These are phyloP conservation scores for Boletus sp. DNA, from an alignment of 768 basidiomycete genomes.

Conservation along the genomic window DNA sequence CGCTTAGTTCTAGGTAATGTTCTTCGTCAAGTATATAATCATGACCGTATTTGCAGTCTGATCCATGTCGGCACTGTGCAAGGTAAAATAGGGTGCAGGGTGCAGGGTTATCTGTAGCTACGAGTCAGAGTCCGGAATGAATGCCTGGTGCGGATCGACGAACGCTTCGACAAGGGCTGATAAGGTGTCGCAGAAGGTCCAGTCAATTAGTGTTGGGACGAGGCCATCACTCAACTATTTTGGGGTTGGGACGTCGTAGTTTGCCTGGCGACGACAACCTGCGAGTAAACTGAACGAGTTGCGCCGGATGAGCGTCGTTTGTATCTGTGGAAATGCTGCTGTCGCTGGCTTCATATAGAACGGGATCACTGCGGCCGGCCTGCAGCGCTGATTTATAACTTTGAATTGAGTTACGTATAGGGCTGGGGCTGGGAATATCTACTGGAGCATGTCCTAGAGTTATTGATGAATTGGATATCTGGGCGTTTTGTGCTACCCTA, in stretches of 20 bases:
- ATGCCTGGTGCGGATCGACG: constrained; percentile 27
- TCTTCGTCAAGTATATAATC: constrained; percentile 57
- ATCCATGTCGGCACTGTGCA: constrained; percentile 56
- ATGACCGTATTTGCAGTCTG: constrained; percentile 59
- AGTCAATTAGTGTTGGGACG: constrained; percentile 12
- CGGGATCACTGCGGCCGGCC: constrained; percentile 22
- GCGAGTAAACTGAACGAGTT: constrained; percentile 25
- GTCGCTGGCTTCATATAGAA: constrained; percentile 44
- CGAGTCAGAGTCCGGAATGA: not conserved
- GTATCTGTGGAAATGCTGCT: constrained; percentile 47
- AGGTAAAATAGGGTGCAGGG: constrained; percentile 69
- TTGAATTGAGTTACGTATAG: constrained; percentile 27
- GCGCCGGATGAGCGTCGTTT: constrained; percentile 33
- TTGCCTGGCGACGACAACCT: constrained; percentile 34
- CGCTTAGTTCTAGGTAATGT: constrained; percentile 50
- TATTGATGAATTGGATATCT: constrained; percentile 12
- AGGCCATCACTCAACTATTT: constrained; percentile 42
- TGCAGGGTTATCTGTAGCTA: constrained; percentile 49
- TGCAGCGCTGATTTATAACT: constrained; percentile 45
- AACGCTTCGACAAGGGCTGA: constrained; percentile 63
- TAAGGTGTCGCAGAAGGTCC: constrained; percentile 13
- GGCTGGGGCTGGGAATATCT: constrained; percentile 14
- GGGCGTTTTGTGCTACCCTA: constrained; percentile 11
- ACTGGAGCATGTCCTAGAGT: not conserved
- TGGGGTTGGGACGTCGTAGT: constrained; percentile 48